Evolutionary conservation across 352 stramenopile genomes (phyloP).

Genomic region (Globisporangium orthogonon): DNA sequence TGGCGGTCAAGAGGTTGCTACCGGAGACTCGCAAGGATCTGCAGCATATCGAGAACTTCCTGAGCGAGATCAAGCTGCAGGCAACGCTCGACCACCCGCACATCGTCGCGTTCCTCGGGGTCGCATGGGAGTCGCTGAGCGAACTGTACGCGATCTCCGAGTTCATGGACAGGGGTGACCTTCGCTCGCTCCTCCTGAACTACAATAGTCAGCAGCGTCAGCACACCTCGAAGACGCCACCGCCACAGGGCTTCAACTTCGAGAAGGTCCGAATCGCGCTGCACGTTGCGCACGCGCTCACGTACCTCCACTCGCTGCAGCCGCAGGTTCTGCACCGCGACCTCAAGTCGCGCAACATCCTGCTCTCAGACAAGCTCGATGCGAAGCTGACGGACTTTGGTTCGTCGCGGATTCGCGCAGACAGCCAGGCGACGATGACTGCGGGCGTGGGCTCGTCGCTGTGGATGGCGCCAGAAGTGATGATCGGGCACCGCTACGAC

Average conservation of each 20-base stretch:
- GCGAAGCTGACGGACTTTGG: conserved; percentile 58
- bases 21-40: conserved; percentile 36
- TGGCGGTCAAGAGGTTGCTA: conserved; percentile 34
- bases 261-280: conserved; percentile 35
- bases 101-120: conserved; percentile 45
- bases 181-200: conserved; percentile 27
- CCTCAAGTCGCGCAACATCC: conserved; percentile 67
- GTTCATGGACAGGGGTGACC: conserved; percentile 50
- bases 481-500: conserved; percentile 24
- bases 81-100: conserved; percentile 40
- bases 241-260: conserved; percentile 16
- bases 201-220: conserved; percentile 8
- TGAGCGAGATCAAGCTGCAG: conserved; percentile 36
- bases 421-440: conserved; percentile 22
- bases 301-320: conserved; percentile 38
- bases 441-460: conserved; percentile 26
- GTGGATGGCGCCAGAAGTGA: conserved; percentile 33
- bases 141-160: conserved; percentile 46
- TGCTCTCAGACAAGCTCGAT: conserved; percentile 29
- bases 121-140: conserved; percentile 44
- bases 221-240: neutral
- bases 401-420: conserved; percentile 8
- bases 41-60: conserved; percentile 27
- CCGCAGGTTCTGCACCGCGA: conserved; percentile 47
- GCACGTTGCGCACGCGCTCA: conserved; percentile 33